These are phyloP conservation scores for Borovskyia barvae DNA, from an alignment of 208 protist genomes.

Conservation along the genomic window DNA sequence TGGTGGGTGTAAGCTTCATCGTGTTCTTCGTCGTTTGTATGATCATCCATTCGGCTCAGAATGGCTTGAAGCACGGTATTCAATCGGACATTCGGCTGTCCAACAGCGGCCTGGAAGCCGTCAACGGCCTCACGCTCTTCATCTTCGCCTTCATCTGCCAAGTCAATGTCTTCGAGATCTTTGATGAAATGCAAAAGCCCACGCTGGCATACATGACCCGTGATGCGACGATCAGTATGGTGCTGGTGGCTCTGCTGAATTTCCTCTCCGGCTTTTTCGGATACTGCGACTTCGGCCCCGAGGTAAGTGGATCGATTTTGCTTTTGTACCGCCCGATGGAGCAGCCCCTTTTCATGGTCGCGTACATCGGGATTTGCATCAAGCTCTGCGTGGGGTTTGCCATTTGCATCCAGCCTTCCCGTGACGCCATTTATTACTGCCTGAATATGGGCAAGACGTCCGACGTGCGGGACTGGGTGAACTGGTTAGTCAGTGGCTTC, in stretches of 20 bases:
- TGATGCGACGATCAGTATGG: constrained; percentile 61
- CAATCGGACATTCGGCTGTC: constrained; percentile 29
- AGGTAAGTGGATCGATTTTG: constrained; percentile 56
- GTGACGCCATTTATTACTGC: constrained; percentile 71
- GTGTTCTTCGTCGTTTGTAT: constrained; percentile 77
- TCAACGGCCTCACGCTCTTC: constrained; percentile 70
- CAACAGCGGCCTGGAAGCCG: constrained; percentile 35
- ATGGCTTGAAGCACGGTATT: constrained; percentile 39
- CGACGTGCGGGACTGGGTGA: constrained; percentile 47
- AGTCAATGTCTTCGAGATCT: constrained; percentile 76
- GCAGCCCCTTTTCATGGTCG: constrained; percentile 44
- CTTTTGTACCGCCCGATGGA: constrained; percentile 44
- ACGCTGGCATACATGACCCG: constrained; percentile 44
- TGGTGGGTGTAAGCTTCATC: constrained; percentile 69
- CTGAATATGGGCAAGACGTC: constrained; percentile 46
- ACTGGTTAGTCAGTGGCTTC: constrained; percentile 41
- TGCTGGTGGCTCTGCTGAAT: constrained; percentile 48
- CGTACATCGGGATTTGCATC: constrained; percentile 69
- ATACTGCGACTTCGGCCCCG: constrained; percentile 69
- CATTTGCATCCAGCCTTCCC: constrained; percentile 68
- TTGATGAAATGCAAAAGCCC: constrained; percentile 58
- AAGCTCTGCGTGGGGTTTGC: constrained; percentile 82
- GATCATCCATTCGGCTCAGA: constrained; percentile 57
- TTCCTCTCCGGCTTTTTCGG: constrained; percentile 73
- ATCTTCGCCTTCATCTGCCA: constrained; percentile 84